Base-by-base conservation (phyloP, 1,139 yeast species). In the Blastobotrys arbuscula region DNA sequence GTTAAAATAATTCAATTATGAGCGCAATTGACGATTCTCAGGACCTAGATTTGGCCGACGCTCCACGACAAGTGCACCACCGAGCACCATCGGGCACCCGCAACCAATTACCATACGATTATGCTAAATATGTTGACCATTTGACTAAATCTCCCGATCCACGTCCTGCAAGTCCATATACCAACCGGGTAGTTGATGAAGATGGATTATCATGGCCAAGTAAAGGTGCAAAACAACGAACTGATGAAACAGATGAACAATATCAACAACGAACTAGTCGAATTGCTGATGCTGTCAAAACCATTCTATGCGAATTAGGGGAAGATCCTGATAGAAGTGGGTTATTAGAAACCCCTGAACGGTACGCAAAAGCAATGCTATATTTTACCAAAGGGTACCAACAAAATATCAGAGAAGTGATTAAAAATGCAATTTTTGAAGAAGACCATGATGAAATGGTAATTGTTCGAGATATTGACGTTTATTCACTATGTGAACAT, bases 401-500 rank as follows among this genome's bases (percentile, higher is more conserved):
- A 68, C 96, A 90, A 58, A 89, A 89, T 64, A 60, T 70, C 39
- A 59, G 60, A 53, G 96, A 89, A 63, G 97, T 90, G 30, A 84
- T 94, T 60, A 92, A 94, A 62, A 76, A 89, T 53, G 98, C 98
- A 0, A 95, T 94, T 12, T 94, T 94, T 59, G 97, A 92, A 66
- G 98, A 92, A 65, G 96, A 94, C 65, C 98, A 94, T 65, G 97
- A 92, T 65, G 99, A 92, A 66, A 92, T 92, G 97, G 98, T 92
- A 43, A 90, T 92, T 58, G 98, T 92, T 30, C 78, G 92, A 64
- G 97, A 94, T 65, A 92, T 92, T 53, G 96, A 89, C 60, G 79
- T 92, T 46, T 86, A 84, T 67, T 87, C 96, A 4, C 73, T 92
- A 50, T 92, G 99, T 70, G 99, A 92, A 68, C 99, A 92, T 66